These are phyloP conservation scores for Aspergillus arachidicola DNA, from an alignment of 2,329 filamentous ascomycete species.

Conservation along the genomic window DNA sequence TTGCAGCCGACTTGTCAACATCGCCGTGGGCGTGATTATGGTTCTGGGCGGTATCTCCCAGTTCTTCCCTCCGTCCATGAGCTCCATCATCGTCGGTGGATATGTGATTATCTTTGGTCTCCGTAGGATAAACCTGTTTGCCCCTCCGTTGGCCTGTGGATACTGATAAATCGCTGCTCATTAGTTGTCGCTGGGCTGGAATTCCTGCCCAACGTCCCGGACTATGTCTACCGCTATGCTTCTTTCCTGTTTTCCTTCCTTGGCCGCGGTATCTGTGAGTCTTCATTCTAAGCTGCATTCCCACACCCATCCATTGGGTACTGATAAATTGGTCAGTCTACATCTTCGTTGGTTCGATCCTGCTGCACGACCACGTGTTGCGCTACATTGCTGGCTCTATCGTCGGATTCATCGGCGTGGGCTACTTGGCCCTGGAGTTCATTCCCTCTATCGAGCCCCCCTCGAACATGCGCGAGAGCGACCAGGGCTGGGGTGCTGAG, in stretches of 20 bases:
- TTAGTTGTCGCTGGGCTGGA: slow-evolving; percentile 74
- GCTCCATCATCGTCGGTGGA: slow-evolving; percentile 74
- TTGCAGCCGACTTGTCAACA: slow-evolving; percentile 86
- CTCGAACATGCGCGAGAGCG: slow-evolving; percentile 78
- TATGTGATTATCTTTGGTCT: slow-evolving; percentile 93
- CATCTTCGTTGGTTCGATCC: slow-evolving; percentile 87
- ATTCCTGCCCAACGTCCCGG: slow-evolving; percentile 81
- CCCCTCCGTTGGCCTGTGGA: slow-evolving; percentile 2
- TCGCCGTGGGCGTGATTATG: slow-evolving; percentile 84
- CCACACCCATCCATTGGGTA: not conserved
- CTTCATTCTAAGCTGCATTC: not conserved
- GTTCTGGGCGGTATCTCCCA: slow-evolving; percentile 72
- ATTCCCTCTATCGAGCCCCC: slow-evolving; percentile 78
- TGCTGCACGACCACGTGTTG: slow-evolving; percentile 68
- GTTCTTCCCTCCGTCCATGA: slow-evolving; percentile 49
- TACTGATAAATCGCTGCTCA: slow-evolving; percentile 25
- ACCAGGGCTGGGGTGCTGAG: slow-evolving; percentile 75
- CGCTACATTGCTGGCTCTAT: slow-evolving; percentile 76
- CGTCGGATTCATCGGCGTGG: slow-evolving; percentile 76
- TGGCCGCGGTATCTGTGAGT: slow-evolving; percentile 90
- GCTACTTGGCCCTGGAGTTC: slow-evolving; percentile 75
- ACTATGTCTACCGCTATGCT: slow-evolving; percentile 88
- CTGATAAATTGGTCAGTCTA: slow-evolving; percentile 67
- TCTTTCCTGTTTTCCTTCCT: slow-evolving; percentile 98
- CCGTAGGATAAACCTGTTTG: slow-evolving; percentile 55